Base-by-base conservation (phyloP, 768 basidiomycete genomes). In the Austroboletus eburneus region DNA sequence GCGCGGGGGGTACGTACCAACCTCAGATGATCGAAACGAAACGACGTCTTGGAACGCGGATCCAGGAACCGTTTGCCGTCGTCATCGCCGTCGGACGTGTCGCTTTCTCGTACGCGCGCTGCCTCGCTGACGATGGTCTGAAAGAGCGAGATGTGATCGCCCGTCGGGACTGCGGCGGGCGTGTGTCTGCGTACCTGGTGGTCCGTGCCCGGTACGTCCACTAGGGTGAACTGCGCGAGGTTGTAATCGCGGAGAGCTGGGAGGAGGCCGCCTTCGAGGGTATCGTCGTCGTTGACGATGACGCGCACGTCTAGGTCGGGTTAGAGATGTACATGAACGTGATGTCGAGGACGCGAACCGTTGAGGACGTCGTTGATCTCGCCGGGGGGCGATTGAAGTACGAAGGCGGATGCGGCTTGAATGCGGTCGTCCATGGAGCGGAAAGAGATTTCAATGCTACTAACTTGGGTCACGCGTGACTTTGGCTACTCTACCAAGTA, bases 291-390 rank as follows among this genome's bases (percentile, higher is more conserved):
- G 35, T 79, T 78, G 60, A 97, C 83, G 63, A 98, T 89, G 64
- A 77, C 82, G 58, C 93, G 88, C 43, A 97, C 81, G 72, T 97
- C 95, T 94, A 59, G 51, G n/a, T n/a, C n/a, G n/a, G n/a, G n/a
- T n/a, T n/a, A n/a, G n/a, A n/a, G n/a, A n/a, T n/a, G n/a, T n/a
- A n/a, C n/a, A n/a, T 29, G 8, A 13, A 29, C 29, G 29, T 13
- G 29, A 29, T 13, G 29, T 13, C 7, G 38, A 4, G 39, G n/a
- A 37, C 37, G 44, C 68, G 52, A 49, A 90, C 91, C 92, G 58
- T 90, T 90, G 44, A 97, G 73, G 16, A 96, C 93, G 70, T 97
- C 94, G 66, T 95, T 96, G 55, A 97, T 92, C 72, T 98, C 89
- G 37, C 94, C 94, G 1, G 94, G 94, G 21, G 94, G 94, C 1